Evolutionary conservation across 2,329 filamentous ascomycete genomes (phyloP).

Genomic region (Arthrobotrys sphaeroides): DNA sequence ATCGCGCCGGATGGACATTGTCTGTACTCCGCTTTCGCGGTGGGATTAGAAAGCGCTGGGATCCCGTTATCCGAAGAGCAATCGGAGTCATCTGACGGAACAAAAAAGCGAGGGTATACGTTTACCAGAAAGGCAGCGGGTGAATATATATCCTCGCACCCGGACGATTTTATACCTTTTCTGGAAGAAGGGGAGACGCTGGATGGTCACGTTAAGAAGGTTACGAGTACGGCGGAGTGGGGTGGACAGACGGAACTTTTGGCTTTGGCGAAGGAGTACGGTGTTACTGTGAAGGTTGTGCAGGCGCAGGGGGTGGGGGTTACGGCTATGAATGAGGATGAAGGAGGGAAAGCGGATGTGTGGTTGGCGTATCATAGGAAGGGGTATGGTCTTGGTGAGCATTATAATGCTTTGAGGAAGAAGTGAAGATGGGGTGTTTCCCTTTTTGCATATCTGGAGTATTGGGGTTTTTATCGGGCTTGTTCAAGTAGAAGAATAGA

Average conservation of each 20-base stretch:
- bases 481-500: neutral
- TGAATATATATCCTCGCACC: slow-evolving; percentile 76
- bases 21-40: slow-evolving; percentile 88
- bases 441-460: slow-evolving; percentile 14
- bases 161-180: slow-evolving; percentile 85
- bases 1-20: slow-evolving; percentile 94
- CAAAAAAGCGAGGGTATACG: slow-evolving; percentile 68
- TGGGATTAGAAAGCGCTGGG: slow-evolving; percentile 71
- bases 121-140: slow-evolving; percentile 76
- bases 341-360: slow-evolving; percentile 64
- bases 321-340: slow-evolving; percentile 68
- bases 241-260: slow-evolving; percentile 90
- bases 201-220: slow-evolving; percentile 75
- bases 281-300: slow-evolving; percentile 81
- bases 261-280: slow-evolving; percentile 83
- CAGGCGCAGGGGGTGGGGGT: slow-evolving; percentile 84
- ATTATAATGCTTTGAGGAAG: slow-evolving; percentile 85
- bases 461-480: neutral
- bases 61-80: slow-evolving; percentile 16
- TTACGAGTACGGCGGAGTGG: slow-evolving; percentile 91
- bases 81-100: neutral
- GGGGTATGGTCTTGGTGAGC: slow-evolving; percentile 91
- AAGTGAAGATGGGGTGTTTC: neutral
- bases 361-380: slow-evolving; percentile 97
- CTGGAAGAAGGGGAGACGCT: slow-evolving; percentile 76